Base-by-base conservation (phyloP, 306 rosid genomes). In the Medicago ruthenica region DNA sequence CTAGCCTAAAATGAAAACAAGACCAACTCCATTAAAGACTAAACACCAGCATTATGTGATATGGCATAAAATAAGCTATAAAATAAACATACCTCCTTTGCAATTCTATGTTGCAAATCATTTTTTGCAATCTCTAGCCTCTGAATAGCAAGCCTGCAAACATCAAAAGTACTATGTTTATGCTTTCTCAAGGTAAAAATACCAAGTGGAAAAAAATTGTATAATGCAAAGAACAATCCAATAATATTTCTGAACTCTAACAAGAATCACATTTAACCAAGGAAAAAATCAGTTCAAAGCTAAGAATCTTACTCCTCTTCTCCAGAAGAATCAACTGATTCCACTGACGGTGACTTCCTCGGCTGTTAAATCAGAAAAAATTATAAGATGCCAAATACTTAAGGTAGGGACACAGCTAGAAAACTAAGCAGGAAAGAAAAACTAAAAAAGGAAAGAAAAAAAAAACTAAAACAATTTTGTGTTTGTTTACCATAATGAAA, bases 291-390 rank as follows among this genome's bases (percentile, higher is more conserved):
- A 42, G 62, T n/a, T 83, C 24, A 71, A 63, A 48, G 64, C 41
- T 36, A 66, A 68, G 65, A 69, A 42, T 84, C 99, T 89, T 88
- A 96, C 99, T 96, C 99, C 83, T 96, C 99, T 85, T 96, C 99
- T 80, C 97, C 97, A 42, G 98, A 90, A 79, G 99, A 96, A 79
- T 96, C 99, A 40, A 90, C 93, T 8, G 99, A 92, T 82, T 96
- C 99, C 86, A 90, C 87, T 34, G 97, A 92, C 1, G 89, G 93
- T 4, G 98, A 89, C 90, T 92, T 96, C 81, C 96, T 90, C 15
- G 89, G 91, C 99, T 92, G 97, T 73, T 20, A 81, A 82, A 80
- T 76, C 37, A 82, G 67, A 75, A 64, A 15, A 76, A 36, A 59
- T 47, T 36, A 74, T 81, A 78, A 85, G 85, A 86, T 47, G 51